These are phyloP conservation scores for Dendrobium chrysotoxum DNA, from an alignment of 106 monocot species.

Conservation along the genomic window DNA sequence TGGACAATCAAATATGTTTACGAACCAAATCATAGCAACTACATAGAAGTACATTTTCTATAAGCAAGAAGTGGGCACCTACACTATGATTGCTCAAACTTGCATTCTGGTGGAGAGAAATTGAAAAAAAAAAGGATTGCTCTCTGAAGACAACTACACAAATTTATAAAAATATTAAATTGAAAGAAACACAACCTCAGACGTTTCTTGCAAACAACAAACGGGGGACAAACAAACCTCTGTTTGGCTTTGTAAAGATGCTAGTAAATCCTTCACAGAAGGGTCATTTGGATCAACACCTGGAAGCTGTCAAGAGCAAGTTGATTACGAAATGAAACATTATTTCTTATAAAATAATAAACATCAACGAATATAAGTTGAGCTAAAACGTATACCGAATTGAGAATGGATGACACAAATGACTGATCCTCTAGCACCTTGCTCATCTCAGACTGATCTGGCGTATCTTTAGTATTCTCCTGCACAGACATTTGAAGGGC, in stretches of 20 bases:
- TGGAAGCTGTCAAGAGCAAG: slow-evolving; percentile 49
- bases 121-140: neutral
- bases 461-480: slow-evolving; percentile 36
- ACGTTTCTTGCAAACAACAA: neutral
- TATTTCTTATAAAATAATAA: neutral
- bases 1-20: neutral
- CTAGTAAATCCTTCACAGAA: slow-evolving; percentile 67
- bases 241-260: slow-evolving; percentile 63
- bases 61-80: neutral
- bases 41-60: neutral
- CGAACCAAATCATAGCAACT: neutral
- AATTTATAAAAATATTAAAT: neutral
- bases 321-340: neutral
- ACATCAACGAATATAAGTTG: neutral
- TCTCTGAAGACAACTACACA: neutral
- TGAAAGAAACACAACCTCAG: neutral
- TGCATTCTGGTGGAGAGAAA: neutral
- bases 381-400: slow-evolving; percentile 46
- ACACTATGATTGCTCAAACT: neutral
- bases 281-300: slow-evolving; percentile 90
- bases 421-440: slow-evolving; percentile 82
- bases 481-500: slow-evolving; percentile 93
- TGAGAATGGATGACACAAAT: slow-evolving; percentile 90
- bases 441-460: slow-evolving; percentile 58
- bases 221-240: slow-evolving; percentile 33